Conservation (phyloP, 768 basidiomycete genomes). For the Porphyrellus cyaneotinctus region DNA sequence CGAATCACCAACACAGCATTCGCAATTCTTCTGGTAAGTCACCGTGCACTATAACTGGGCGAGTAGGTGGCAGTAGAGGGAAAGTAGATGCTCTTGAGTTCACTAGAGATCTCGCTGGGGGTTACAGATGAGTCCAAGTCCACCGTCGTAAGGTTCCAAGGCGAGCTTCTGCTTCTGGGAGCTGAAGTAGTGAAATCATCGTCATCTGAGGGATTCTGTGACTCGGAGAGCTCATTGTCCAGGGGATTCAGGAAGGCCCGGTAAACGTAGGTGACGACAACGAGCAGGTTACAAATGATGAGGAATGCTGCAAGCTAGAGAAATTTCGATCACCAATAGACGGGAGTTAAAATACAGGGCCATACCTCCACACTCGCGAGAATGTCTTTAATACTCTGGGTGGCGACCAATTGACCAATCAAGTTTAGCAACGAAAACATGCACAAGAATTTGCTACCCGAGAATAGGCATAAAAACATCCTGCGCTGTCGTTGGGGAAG, state of each 20-base stretch:
- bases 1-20: not conserved
- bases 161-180: not conserved
- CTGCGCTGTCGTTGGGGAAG: constrained; percentile 14
- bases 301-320: not conserved
- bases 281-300: constrained; percentile 14
- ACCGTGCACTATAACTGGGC: not conserved
- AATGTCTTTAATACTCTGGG: not conserved
- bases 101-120: not conserved
- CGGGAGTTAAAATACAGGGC: not conserved
- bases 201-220: not conserved
- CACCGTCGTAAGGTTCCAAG: not conserved
- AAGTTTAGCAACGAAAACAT: not conserved
- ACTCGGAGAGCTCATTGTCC: not conserved
- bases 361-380: not conserved
- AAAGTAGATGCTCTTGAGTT: not conserved
- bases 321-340: not conserved
- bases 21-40: not conserved
- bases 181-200: not conserved
- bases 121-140: not conserved
- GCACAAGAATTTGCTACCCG: constrained; percentile 10
- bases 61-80: not conserved
- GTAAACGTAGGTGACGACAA: constrained; percentile 12
- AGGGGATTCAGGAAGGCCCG: not conserved
- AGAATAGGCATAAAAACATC: constrained; percentile 17
- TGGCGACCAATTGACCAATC: not conserved